Evolutionary conservation across 306 rosid species (phyloP).

Genomic region (Leucaena leucocephala): DNA sequence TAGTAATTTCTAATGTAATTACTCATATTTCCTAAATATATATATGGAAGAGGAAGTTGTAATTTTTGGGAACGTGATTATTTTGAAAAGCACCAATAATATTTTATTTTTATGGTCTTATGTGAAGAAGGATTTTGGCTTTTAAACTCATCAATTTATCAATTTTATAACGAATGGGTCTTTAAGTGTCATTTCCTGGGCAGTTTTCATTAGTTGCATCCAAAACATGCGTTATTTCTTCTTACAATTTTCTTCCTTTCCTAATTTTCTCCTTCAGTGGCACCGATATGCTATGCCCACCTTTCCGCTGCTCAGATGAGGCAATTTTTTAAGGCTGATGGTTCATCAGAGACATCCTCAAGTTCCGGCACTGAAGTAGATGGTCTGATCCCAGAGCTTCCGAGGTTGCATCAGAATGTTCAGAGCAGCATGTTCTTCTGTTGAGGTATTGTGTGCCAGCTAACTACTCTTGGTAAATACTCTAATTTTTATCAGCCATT

Average conservation of each 20-base stretch:
- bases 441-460: constrained; percentile 42
- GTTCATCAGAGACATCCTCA: constrained; percentile 56
- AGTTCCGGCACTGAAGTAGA: constrained; percentile 36
- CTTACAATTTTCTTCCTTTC: constrained; percentile 26
- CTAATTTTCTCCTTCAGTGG: constrained; percentile 51
- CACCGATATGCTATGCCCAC: constrained; percentile 88
- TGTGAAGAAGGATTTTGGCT: not conserved
- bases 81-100: not conserved
- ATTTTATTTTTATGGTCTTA: not conserved
- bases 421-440: constrained; percentile 80
- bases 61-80: not conserved
- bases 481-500: constrained; percentile 12
- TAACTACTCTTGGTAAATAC: constrained; percentile 32
- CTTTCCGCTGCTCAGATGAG: constrained; percentile 83
- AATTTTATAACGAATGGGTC: not conserved
- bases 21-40: not conserved
- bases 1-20: not conserved
- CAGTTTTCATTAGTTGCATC: not conserved
- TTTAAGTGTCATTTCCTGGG: not conserved
- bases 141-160: not conserved
- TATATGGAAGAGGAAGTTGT: not conserved
- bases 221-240: constrained; percentile 10
- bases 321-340: constrained; percentile 67
- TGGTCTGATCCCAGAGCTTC: constrained; percentile 66
- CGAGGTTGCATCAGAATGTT: constrained; percentile 60